These are phyloP conservation scores for Pleurostoma richardsiae DNA, from an alignment of 2,329 filamentous ascomycete species.

Conservation along the genomic window DNA sequence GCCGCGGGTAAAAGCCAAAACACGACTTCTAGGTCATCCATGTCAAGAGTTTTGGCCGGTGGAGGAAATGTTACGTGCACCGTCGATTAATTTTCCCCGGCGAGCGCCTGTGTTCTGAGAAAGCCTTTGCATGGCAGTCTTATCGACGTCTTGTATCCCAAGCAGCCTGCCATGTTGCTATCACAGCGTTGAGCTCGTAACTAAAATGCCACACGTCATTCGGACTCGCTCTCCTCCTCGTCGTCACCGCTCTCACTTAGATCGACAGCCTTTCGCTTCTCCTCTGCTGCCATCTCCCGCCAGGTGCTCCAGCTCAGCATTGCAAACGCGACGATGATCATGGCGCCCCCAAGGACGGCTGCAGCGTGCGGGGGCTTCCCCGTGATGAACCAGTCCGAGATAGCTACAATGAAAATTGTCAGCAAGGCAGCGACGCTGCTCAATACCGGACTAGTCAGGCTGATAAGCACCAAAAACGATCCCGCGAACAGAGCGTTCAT, in stretches of 20 bases:
- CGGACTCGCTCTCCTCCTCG: not conserved
- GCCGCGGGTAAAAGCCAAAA: too few relatives aligned
- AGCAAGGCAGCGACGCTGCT: conserved; percentile 88
- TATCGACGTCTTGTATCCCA: too few relatives aligned
- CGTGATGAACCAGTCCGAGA: conserved; percentile 84
- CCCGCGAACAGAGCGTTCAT: conserved; percentile 92
- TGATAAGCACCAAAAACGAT: conserved; percentile 88
- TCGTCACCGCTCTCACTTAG: conserved; percentile 39
- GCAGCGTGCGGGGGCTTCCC: conserved; percentile 70
- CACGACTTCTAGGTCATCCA: too few relatives aligned
- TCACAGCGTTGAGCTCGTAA: too few relatives aligned
- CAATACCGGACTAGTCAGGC: conserved; percentile 85
- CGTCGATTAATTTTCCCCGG: too few relatives aligned
- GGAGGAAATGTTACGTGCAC: too few relatives aligned
- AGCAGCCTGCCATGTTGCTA: too few relatives aligned
- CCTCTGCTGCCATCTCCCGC: conserved; percentile 84
- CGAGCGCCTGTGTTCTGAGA: too few relatives aligned
- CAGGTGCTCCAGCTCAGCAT: conserved; percentile 89
- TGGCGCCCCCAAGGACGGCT: conserved; percentile 72
- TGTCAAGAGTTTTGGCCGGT: too few relatives aligned
- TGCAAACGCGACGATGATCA: conserved; percentile 87
- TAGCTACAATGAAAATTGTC: conserved; percentile 93
- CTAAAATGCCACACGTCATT: too few relatives aligned
- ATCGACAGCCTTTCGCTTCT: conserved; percentile 51
- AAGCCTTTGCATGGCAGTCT: too few relatives aligned